Evolutionary conservation across 78 protist species (phyloP).

Genomic region (Isochrysis galbana): DNA sequence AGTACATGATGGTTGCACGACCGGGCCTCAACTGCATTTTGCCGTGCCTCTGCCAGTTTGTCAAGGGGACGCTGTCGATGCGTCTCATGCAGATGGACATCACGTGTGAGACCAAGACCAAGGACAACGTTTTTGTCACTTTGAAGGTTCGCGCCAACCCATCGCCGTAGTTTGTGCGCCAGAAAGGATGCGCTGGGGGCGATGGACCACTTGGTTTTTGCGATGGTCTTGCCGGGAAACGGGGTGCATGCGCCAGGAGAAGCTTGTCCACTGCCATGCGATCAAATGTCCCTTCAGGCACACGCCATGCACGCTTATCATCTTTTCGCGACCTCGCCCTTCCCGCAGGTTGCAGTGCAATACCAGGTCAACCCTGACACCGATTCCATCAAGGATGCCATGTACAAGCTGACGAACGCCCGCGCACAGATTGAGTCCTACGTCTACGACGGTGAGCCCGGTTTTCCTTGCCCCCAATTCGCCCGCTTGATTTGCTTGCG

Average conservation of each 20-base stretch:
- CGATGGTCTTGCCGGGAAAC: too few species aligned
- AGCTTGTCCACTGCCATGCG: too few species aligned
- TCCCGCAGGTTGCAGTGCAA: not conserved
- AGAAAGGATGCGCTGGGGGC: too few species aligned
- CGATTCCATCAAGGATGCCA: not conserved
- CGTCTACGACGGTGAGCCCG: too few species aligned
- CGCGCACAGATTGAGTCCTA: not conserved
- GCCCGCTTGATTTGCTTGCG: too few species aligned
- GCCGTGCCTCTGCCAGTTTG: not conserved
- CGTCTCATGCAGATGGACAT: not conserved
- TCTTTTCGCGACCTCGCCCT: too few species aligned
- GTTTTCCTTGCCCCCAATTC: too few species aligned
- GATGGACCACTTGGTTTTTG: too few species aligned
- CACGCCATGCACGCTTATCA: too few species aligned
- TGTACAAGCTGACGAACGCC: not conserved
- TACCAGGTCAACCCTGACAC: not conserved
- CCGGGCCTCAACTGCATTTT: not conserved
- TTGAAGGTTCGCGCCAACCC: not conserved
- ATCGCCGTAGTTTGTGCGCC: too few species aligned
- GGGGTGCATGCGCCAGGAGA: too few species aligned
- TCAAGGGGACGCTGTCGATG: not conserved
- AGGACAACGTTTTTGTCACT: not conserved
- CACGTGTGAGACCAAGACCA: not conserved
- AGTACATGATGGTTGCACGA: not conserved
- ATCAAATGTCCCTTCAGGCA: too few species aligned